A percentile compares a stretch with the other conserved stretches of the same genome.
These are phyloP conservation scores for Solanum infundibuliforme DNA, from an alignment of 257 asterid genomes.

Conservation along the genomic window DNA sequence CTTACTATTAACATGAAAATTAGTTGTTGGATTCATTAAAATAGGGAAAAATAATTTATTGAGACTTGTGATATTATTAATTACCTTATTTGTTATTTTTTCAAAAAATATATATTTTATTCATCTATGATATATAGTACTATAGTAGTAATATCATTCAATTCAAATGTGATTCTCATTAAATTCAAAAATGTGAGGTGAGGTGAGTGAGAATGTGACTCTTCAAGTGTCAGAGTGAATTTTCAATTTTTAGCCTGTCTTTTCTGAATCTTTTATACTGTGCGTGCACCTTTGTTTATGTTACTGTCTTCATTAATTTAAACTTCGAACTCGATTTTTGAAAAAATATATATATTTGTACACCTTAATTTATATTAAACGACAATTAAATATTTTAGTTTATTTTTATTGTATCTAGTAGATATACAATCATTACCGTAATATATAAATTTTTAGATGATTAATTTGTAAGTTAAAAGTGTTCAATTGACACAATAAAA, in stretches of 20 bases:
- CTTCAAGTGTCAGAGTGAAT: neutral
- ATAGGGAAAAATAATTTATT: neutral
- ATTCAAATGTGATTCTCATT: constrained; percentile 1
- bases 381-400: too few species aligned
- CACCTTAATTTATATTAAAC: too few species aligned
- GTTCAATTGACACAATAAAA: too few species aligned
- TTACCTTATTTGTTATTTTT: neutral
- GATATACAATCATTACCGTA: too few species aligned
- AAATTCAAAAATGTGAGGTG: neutral
- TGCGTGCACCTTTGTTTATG: neutral
- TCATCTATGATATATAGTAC: neutral
- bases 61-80: neutral
- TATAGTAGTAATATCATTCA: neutral
- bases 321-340: too few species aligned
- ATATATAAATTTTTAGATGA: too few species aligned
- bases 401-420: too few species aligned
- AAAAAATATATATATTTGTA: too few species aligned
- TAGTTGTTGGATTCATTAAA: neutral
- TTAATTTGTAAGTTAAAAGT: neutral
- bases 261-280: neutral
- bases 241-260: neutral
- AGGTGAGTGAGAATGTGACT: neutral
- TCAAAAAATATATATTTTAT: neutral
- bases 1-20: neutral
- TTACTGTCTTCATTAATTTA: neutral